These are phyloP conservation scores for Xanthoceras sorbifolium DNA, from an alignment of 345 rosid genomes.

Conservation along the genomic window DNA sequence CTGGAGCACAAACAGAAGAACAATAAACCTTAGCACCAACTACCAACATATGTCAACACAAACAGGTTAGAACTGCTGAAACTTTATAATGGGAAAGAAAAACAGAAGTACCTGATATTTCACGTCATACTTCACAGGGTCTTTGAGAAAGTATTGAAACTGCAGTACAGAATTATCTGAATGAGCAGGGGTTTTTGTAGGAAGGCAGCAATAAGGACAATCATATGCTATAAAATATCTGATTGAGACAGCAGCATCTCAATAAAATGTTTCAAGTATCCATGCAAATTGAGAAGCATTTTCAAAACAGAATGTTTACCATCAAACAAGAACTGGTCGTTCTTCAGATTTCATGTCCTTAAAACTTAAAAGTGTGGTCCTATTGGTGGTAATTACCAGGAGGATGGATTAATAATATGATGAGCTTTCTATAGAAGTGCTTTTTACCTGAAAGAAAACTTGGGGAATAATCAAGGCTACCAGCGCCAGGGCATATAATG, in stretches of 20 bases:
- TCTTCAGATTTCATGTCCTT: neutral
- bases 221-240: neutral
- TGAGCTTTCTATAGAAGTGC: neutral
- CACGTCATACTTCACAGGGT: constrained; percentile 92
- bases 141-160: constrained; percentile 92
- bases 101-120: constrained; percentile 88
- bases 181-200: neutral
- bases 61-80: no score
- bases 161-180: constrained; percentile 31
- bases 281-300: neutral
- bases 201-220: neutral
- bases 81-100: no score
- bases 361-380: no score
- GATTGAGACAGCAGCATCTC: neutral
- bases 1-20: constrained; percentile 35
- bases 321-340: neutral
- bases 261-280: neutral
- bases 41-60: neutral
- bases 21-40: neutral
- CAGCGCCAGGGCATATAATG: constrained; percentile 81
- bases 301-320: neutral
- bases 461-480: constrained; percentile 79
- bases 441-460: constrained; percentile 82
- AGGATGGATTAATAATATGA: neutral
- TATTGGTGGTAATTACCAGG: neutral